phyloP scores from a whole-genome alignment of 495 filamentous ascomycete species.

The Penicillium bovifimosum region DNA sequence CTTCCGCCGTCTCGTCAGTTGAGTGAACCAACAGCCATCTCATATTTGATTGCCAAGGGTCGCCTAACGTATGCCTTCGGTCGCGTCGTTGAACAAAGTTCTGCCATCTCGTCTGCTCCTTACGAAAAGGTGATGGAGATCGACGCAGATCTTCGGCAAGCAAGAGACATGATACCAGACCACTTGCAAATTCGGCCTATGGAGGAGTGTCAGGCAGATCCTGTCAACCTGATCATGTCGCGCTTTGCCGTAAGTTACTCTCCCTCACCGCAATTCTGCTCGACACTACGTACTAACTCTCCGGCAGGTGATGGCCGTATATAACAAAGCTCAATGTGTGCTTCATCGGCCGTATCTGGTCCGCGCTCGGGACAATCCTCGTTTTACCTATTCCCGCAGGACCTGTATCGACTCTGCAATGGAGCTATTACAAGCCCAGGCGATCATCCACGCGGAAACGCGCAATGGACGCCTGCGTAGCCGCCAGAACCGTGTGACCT shows the following conservation, averaged over 20 bases:
- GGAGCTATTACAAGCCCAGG: slow-evolving; percentile 70
- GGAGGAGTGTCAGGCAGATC: slow-evolving; percentile 71
- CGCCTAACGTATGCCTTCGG: slow-evolving; percentile 59
- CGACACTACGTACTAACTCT: slow-evolving; percentile 13
- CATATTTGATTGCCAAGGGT: slow-evolving; percentile 81
- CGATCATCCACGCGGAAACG: slow-evolving; percentile 67
- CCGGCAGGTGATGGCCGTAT: slow-evolving; percentile 68
- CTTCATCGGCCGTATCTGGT: slow-evolving; percentile 83
- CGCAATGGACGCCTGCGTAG: slow-evolving; percentile 65
- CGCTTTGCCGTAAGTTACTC: slow-evolving; percentile 55
- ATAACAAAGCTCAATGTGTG: slow-evolving; percentile 80
- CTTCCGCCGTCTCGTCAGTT: slow-evolving; percentile 70
- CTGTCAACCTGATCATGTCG: slow-evolving; percentile 76
- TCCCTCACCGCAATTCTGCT: neutral
- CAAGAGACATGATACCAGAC: slow-evolving; percentile 65
- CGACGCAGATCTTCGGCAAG: slow-evolving; percentile 70
- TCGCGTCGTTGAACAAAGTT: slow-evolving; percentile 50
- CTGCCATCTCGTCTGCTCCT: slow-evolving; percentile 39
- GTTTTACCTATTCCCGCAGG: slow-evolving; percentile 77
- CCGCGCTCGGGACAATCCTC: slow-evolving; percentile 68
- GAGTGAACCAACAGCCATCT: slow-evolving; percentile 76
- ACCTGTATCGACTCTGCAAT: slow-evolving; percentile 85
- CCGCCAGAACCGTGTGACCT: slow-evolving; percentile 68
- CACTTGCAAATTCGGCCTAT: slow-evolving; percentile 71
- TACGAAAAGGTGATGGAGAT: slow-evolving; percentile 86